Base-by-base conservation (phyloP, 2,329 filamentous ascomycete genomes). In the Aureobasidium sp. region DNA sequence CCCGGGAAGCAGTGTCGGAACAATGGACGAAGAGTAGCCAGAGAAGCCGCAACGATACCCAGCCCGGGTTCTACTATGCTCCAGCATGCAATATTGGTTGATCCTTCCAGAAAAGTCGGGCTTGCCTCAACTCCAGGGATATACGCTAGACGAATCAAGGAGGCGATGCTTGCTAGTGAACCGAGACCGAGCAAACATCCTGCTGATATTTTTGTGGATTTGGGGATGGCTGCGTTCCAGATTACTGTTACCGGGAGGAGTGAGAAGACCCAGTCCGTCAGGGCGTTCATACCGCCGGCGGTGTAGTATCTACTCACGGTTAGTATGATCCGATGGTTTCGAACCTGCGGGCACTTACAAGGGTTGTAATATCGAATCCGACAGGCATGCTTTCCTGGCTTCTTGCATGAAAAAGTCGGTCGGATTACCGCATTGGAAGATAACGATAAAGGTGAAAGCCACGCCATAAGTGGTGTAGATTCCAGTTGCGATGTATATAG, bases 361-460 rank as follows among this genome's bases (percentile, higher is more conserved):
- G 13, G 62, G 55, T n/a, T 68, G 65, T 16, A 69, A 61, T 6
- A 65, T 59, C 7, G 52, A 49, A 13, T 66, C 48, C 2, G 62
- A 48, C 34, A 69, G 57, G 57, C 70, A 72, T 9, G 59, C 39
- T 13, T 44, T 47, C 15, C 59, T 45, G 5, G 66, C n/a, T 39
- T 66, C 63, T 53, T 67, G 65, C 29, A 64, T 16, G 6, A 70
- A 61, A 36, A 67, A 69, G 44, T 63, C 21, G 5, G 63, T 37
- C 1, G 69, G 69, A 32, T 67, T 57, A 16, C 72, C 72, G 61
- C 72, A 74, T 55, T 69, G 67, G 60, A 73, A 79, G 9, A 69
- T 67, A 64, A 79, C 82, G 67, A 82, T 78, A 37, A 81, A 73
- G 13, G 76, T 71, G 34, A 79, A 71, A 55, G 81, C 66, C 64